Conservation (phyloP, 116 monocot species). For the Thalassia testudinum region DNA sequence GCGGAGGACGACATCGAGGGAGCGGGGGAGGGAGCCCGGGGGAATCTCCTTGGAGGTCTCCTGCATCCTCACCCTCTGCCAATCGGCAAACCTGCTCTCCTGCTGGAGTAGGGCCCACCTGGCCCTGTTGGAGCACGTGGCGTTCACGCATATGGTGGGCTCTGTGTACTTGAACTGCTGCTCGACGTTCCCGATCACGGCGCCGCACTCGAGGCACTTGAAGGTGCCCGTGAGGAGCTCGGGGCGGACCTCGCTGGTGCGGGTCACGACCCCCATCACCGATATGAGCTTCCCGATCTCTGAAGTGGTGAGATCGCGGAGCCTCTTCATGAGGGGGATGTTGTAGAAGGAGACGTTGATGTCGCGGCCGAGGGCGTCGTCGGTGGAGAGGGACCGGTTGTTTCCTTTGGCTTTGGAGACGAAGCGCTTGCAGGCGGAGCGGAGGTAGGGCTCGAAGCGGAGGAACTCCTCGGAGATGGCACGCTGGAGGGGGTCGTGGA, state of each 20-base stretch:
- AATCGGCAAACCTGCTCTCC: slow-evolving; percentile 97
- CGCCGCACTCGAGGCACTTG: slow-evolving; percentile 78
- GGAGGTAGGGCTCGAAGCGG: slow-evolving; percentile 77
- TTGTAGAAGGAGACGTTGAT: slow-evolving; percentile 85
- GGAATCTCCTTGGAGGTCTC: slow-evolving; percentile 99
- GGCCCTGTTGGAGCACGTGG: slow-evolving; percentile 52
- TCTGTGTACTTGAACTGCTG: slow-evolving; percentile 98
- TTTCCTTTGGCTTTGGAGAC: slow-evolving; percentile 41
- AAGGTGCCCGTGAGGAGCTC: slow-evolving; percentile 88
- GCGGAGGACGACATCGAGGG: slow-evolving; percentile 86
- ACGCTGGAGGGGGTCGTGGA: slow-evolving; percentile 80
- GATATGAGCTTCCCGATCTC: slow-evolving; percentile 92
- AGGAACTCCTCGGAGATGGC: slow-evolving; percentile 85
- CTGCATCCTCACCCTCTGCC: slow-evolving; percentile 92
- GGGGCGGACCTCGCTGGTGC: slow-evolving; percentile 95
- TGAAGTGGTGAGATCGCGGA: slow-evolving; percentile 81
- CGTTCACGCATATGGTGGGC: slow-evolving; percentile 84
- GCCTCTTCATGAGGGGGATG: slow-evolving; percentile 79
- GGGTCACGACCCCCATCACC: slow-evolving; percentile 92
- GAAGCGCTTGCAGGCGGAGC: slow-evolving; percentile 85
- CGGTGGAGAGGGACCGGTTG: slow-evolving; percentile 32
- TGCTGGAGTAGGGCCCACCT: slow-evolving; percentile 90
- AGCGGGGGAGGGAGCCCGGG: slow-evolving; percentile 90
- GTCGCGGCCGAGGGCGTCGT: slow-evolving; percentile 68
- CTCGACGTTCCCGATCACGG: slow-evolving; percentile 65